Conservation (phyloP, 1,284 basidiomycete species). For the Tylopilus orsonianus region DNA sequence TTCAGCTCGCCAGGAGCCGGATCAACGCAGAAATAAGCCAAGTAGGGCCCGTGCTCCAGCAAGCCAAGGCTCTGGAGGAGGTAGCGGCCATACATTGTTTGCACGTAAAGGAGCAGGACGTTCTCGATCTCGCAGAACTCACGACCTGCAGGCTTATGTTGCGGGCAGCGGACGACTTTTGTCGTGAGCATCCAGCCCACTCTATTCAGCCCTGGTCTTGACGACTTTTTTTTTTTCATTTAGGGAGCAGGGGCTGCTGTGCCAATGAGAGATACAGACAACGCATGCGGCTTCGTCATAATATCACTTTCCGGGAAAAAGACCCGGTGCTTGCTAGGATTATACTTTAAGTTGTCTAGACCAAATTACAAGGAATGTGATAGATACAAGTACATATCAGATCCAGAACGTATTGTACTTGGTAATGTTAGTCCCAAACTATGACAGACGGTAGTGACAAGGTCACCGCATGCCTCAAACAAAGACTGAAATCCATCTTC, state of each 20-base stretch:
- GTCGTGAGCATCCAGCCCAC: no score
- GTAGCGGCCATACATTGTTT: constrained; percentile 61
- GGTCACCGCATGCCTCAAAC: constrained; percentile 71
- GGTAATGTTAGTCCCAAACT: constrained; percentile 62
- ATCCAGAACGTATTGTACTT: neutral
- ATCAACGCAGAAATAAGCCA: constrained; percentile 6
- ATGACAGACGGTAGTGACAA: constrained; percentile 61
- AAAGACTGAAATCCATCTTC: constrained; percentile 48
- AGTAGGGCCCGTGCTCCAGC: neutral
- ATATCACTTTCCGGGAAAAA: constrained; percentile 16
- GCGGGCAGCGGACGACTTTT: constrained; percentile 48
- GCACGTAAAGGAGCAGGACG: constrained; percentile 54
- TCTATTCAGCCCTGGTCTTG: no score
- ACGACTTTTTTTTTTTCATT: neutral
- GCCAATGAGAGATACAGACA: constrained; percentile 53
- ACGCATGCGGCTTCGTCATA: constrained; percentile 40
- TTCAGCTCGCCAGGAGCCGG: constrained; percentile 45
- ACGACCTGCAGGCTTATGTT: constrained; percentile 53
- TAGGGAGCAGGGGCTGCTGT: constrained; percentile 52
- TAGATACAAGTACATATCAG: neutral
- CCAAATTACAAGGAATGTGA: neutral
- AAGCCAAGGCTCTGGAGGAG: constrained; percentile 36
- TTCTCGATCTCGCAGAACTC: constrained; percentile 49
- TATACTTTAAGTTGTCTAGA: constrained; percentile 16
- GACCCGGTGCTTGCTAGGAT: constrained; percentile 21